phyloP scores from a whole-genome alignment of 257 asterid species.

The Penstemon eatonii region DNA sequence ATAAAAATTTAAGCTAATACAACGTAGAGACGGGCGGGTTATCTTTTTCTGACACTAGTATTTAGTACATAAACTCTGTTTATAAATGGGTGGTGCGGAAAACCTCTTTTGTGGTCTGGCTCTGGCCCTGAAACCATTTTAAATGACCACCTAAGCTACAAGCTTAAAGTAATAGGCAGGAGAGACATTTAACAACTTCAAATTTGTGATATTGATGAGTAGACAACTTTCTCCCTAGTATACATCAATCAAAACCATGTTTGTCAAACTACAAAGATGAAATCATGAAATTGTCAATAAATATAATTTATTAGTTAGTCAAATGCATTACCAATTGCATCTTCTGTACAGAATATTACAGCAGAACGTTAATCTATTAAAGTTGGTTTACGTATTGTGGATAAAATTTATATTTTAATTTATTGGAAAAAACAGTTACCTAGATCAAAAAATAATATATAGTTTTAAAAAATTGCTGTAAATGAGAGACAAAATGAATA shows the following conservation, averaged over 20 bases:
- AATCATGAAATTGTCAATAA: not conserved
- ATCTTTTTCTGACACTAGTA: no score
- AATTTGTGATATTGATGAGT: not conserved
- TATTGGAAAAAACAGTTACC: conserved; percentile 2
- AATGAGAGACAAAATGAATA: conserved; percentile 2
- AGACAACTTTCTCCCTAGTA: conserved; percentile 12
- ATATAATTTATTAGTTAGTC: conserved; percentile 12
- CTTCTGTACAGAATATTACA: not conserved
- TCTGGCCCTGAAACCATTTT: no score
- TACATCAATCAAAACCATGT: not conserved
- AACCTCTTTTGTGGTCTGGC: no score
- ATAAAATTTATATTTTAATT: not conserved
- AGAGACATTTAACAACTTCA: no score
- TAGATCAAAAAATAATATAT: conserved; percentile 1
- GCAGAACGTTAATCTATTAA: not conserved
- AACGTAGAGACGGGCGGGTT: no score
- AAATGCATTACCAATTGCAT: not conserved
- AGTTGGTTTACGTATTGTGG: conserved; percentile 1
- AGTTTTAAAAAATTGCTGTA: not conserved
- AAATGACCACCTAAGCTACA: no score
- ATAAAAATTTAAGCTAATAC: no score
- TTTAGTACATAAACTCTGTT: no score
- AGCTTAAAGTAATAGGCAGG: no score
- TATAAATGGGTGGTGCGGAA: no score
- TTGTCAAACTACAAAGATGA: conserved; percentile 4